phyloP scores from a whole-genome alignment of 2,329 filamentous ascomycete species.

The Phialemonium atrogriseum region DNA sequence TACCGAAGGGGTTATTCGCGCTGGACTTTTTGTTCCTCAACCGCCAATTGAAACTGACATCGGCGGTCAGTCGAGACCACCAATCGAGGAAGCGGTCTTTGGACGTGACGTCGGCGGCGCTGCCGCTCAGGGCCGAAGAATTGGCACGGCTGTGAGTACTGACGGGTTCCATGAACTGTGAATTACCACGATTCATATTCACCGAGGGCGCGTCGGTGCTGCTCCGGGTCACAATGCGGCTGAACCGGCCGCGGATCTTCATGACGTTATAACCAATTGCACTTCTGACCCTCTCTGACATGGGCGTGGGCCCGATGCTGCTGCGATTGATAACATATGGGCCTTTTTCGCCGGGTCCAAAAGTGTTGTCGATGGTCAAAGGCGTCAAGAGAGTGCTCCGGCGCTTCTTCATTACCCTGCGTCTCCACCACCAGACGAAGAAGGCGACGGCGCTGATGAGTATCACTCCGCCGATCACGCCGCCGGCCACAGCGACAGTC shows the following conservation, averaged over 20 bases:
- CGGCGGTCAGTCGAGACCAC: constrained; percentile 34
- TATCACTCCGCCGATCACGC: constrained; percentile 41
- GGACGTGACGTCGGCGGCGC: constrained; percentile 14
- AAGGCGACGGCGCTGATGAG: constrained; percentile 37
- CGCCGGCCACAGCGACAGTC: constrained; percentile 39
- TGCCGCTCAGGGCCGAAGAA: constrained; percentile 19
- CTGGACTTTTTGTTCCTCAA: constrained; percentile 17
- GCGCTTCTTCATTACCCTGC: constrained; percentile 30
- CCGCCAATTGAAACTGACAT: constrained; percentile 29
- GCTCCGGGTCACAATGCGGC: constrained; percentile 20
- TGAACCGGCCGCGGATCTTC: constrained; percentile 25
- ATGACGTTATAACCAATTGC: constrained; percentile 27
- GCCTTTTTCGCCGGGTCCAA: constrained; percentile 19
- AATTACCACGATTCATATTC: constrained; percentile 44
- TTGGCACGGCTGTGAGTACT: constrained; percentile 27
- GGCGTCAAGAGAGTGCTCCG: constrained; percentile 42
- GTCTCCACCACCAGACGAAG: constrained; percentile 42
- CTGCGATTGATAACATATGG: constrained; percentile 34
- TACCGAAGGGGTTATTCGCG: constrained; percentile 17
- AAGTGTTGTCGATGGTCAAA: constrained; percentile 25
- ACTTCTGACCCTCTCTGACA: constrained; percentile 31
- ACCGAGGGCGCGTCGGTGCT: constrained; percentile 30
- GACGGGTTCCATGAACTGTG: constrained; percentile 35
- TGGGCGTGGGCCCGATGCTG: constrained; percentile 41
- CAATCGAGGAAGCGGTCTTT: constrained; percentile 35